A percentile compares a stretch with the other conserved stretches of the same genome.
These are phyloP conservation scores for Paxillus rubicundulus DNA, from an alignment of 768 basidiomycete species.

Conservation along the genomic window DNA sequence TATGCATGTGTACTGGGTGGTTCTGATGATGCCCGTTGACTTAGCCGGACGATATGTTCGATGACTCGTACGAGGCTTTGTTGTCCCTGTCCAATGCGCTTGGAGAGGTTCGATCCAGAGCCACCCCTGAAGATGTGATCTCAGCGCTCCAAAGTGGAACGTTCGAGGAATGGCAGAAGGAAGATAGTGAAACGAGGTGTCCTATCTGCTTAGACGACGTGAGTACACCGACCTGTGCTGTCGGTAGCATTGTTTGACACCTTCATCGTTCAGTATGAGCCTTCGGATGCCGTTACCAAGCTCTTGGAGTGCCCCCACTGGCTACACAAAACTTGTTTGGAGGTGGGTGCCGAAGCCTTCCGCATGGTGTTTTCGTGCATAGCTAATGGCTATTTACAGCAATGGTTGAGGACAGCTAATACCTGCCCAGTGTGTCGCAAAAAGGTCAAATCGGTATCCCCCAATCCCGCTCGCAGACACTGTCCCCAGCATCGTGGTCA, in stretches of 20 bases:
- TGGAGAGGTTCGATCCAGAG: constrained; percentile 67
- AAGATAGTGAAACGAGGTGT: constrained; percentile 69
- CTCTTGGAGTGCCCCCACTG: constrained; percentile 74
- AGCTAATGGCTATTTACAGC: constrained; percentile 37
- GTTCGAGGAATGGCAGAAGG: constrained; percentile 67
- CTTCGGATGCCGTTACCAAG: constrained; percentile 61
- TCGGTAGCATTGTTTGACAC: background rate
- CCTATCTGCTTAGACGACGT: constrained; percentile 87
- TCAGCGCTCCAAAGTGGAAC: constrained; percentile 54
- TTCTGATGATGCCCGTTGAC: constrained; percentile 1
- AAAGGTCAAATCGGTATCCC: constrained; percentile 39
- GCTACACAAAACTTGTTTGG: constrained; percentile 74
- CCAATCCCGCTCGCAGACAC: constrained; percentile 19
- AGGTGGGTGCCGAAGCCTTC: constrained; percentile 42
- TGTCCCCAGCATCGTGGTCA: constrained; percentile 9
- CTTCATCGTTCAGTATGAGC: constrained; percentile 50
- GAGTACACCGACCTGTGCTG: constrained; percentile 26
- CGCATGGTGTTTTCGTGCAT: background rate
- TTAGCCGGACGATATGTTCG: constrained; percentile 75
- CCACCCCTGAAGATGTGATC: constrained; percentile 61
- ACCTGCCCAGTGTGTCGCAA: constrained; percentile 84
- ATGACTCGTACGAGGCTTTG: constrained; percentile 70
- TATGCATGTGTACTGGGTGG: constrained; percentile 1
- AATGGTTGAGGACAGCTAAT: constrained; percentile 76
- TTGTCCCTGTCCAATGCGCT: constrained; percentile 55